These are phyloP conservation scores for Colletotrichum lupini DNA, from an alignment of 2,329 filamentous ascomycete genomes.

Conservation along the genomic window DNA sequence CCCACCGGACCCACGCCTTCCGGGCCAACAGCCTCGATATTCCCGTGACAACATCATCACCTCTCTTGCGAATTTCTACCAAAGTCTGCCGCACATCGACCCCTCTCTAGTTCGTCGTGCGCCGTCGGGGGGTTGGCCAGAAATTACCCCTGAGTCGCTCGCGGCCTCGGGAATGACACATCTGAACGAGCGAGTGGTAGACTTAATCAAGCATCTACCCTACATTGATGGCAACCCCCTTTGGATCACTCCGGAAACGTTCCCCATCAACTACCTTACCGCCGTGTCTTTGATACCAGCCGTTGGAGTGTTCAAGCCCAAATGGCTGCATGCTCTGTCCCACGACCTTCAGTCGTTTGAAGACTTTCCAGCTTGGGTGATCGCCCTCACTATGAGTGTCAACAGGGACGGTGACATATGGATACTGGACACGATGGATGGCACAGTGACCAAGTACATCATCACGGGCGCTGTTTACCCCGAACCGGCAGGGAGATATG, in stretches of 20 bases:
- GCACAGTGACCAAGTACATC: constrained; percentile 24
- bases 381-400: background rate
- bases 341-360: background rate
- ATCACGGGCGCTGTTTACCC: constrained; percentile 10
- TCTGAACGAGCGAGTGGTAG: background rate
- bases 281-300: background rate
- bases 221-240: constrained; percentile 10
- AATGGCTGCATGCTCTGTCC: background rate
- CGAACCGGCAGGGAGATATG: background rate
- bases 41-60: constrained; percentile 3
- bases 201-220: constrained; percentile 6
- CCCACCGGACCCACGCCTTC: constrained; percentile 3
- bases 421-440: constrained; percentile 14
- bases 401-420: constrained; percentile 8
- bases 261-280: constrained; percentile 1
- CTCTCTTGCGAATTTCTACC: background rate
- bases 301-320: constrained; percentile 1
- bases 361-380: background rate
- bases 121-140: constrained; percentile 6
- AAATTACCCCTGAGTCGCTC: constrained; percentile 10
- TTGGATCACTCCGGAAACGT: constrained; percentile 15
- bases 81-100: constrained; percentile 3
- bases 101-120: constrained; percentile 5
- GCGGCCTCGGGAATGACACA: background rate
- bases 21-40: background rate